Conservation (phyloP, 169 alveolate species). For the Toxoplasma gondii region DNA sequence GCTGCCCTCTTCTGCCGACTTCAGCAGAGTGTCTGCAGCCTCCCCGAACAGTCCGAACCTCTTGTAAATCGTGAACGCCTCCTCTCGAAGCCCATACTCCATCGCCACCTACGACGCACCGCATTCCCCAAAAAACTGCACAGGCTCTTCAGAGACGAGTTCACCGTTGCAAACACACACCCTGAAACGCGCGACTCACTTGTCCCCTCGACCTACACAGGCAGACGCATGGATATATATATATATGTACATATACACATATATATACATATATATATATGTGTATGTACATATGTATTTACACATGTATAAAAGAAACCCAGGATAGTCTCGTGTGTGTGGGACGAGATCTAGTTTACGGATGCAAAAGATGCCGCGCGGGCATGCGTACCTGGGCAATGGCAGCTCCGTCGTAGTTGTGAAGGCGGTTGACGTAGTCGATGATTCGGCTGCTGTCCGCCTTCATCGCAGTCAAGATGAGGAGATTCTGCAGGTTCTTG, state of each 20-base stretch:
- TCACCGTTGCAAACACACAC: no score
- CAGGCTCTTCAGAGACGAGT: no score
- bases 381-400: slow-evolving; percentile 84
- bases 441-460: slow-evolving; percentile 90
- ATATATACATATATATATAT: not conserved
- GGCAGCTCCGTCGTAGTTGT: slow-evolving; percentile 96
- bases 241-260: not conserved
- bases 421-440: slow-evolving; percentile 97
- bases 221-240: not conserved
- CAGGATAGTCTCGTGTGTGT: not conserved
- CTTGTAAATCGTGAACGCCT: slow-evolving; percentile 94
- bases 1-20: slow-evolving; percentile 62
- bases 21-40: slow-evolving; percentile 94
- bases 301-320: not conserved
- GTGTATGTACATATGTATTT: not conserved
- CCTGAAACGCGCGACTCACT: no score
- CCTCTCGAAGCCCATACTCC: slow-evolving; percentile 90
- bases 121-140: no score
- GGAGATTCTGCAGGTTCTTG: slow-evolving; percentile 95
- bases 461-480: slow-evolving; percentile 93
- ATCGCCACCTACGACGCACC: slow-evolving; percentile 80
- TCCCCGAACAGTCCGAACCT: slow-evolving; percentile 90
- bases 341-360: not conserved
- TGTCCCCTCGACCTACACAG: no score
- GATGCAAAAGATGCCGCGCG: not conserved